Evolutionary conservation across 2,329 filamentous ascomycete species (phyloP), one percentile per base, ranked within the genome.

Genomic region (Colletotrichum eremochloae): DNA sequence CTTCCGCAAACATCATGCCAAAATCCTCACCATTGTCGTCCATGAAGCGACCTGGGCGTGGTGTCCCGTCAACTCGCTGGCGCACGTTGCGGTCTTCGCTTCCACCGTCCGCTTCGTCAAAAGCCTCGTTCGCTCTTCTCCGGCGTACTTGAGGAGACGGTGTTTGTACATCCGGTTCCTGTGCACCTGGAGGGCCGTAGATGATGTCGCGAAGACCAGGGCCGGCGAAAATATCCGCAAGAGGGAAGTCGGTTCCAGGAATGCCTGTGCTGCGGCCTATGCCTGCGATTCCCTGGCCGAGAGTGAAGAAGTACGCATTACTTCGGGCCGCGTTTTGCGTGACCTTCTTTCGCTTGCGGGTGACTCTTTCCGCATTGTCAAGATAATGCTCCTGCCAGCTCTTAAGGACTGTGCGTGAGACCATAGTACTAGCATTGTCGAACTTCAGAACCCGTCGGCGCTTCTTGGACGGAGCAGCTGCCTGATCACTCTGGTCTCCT

Each of bases 141-240:
- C 85, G 83, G 15, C 79, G 81, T 33, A 80, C 77, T n/a, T 76
- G 76, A 52, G 69, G 63, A 38, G 76, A 40, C 75, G 75, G 40
- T 56, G 55, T 75, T 5, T 58, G 40, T 0, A 38, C 2, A 3
- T n/a, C 36, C 15, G 24, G 52, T 31, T 67, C 74, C 15, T 77
- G 75, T 31, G 79, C 75, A 24, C 76, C 72, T 52, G 63, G 24
- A 82, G 77, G 50, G 3, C 82, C 83, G 15, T 83, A 79, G 31
- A 85, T 72, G 2, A 76, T 72, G 11, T 81, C 81, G 66, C 81
- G 81, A 36, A 89, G 79, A 3, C 76, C 76, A 29, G 84, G 79
- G 5, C 87, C 88, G 0, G 84, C 82, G 64, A 86, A 86, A n/a
- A 84, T 80, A 1, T 83, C 75, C 2, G 84, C 83, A 20, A 90